Base-by-base conservation (phyloP, 2,329 filamentous ascomycete species). In the Aschersonia sp. region DNA sequence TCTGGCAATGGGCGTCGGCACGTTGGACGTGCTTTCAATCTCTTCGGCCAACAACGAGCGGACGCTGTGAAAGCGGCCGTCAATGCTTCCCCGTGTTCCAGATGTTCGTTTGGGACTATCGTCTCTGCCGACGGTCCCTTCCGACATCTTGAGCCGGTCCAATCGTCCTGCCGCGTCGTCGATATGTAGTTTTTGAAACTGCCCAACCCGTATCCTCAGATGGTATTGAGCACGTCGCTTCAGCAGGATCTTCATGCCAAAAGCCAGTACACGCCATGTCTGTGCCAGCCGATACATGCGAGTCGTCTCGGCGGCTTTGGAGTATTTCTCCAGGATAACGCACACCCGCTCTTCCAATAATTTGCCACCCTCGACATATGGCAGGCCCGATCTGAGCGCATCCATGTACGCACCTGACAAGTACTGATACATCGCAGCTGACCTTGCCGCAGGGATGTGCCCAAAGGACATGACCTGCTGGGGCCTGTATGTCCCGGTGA, bases 391-490 rank as follows among this genome's bases (percentile, higher is more conserved):
- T n/a, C 68, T 60, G 5, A 82, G 59, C 1, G 69, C 71, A 47
- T 77, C 70, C 2, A 83, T 62, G 54, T 83, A 83, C 11, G 71
- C 67, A 41, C 64, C 66, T 0, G 76, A 70, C 2, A 82, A 67
- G 52, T 76, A 77, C 47, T 74, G 69, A 53, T 81, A 81, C 0
- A 73, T 59, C 8, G 69, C 61, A 0, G 69, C 65, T n/a, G 70
- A 71, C 5, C 68, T 64, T 2, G 72, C 67, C 2, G 73, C 68
- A 1, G 78, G 78, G 2, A 76, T 62, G 52, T 67, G 74, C 0
- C 78, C 78, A 41, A 79, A 71, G 0, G 77, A 75, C 76, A 82
- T 81, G 12, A 76, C 68, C 55, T 83, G 79, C 52, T 78, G 77
- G 0, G 75, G 68, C 50, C 69, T 75, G 59, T 76, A 83, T 3